phyloP scores from a whole-genome alignment of 257 asterid species.

The Rubia yunnanensis region DNA sequence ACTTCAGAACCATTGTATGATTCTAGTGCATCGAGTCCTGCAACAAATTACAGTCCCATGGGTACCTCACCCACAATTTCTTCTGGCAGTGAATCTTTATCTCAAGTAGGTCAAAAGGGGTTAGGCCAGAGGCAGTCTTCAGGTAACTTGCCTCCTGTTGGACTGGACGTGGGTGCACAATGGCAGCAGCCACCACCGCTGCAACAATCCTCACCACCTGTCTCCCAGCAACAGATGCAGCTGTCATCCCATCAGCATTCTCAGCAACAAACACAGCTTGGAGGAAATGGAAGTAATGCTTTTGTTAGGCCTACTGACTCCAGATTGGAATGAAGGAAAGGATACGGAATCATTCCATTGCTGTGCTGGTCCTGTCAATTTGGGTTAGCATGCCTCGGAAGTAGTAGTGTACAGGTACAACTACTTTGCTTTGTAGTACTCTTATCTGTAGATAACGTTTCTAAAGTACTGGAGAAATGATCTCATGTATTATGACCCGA shows the following conservation, averaged over 20 bases:
- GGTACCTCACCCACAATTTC: slow-evolving; percentile 34
- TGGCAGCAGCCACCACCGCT: slow-evolving; percentile 34
- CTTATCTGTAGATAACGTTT: slow-evolving; percentile 4
- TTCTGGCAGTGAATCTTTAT: slow-evolving; percentile 30
- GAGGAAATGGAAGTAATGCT: slow-evolving; percentile 39
- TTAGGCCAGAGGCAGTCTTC: slow-evolving; percentile 42
- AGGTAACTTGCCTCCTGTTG: slow-evolving; percentile 29
- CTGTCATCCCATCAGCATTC: slow-evolving; percentile 24
- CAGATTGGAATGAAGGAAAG: slow-evolving; percentile 47
- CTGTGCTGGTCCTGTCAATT: slow-evolving; percentile 28
- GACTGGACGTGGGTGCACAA: slow-evolving; percentile 40
- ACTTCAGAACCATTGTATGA: slow-evolving; percentile 44
- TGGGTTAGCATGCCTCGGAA: slow-evolving; percentile 30
- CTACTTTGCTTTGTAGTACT: slow-evolving; percentile 8
- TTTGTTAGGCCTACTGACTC: slow-evolving; percentile 47
- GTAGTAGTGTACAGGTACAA: slow-evolving; percentile 59
- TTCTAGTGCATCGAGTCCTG: slow-evolving; percentile 31
- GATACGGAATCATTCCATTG: slow-evolving; percentile 14
- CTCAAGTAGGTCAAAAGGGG: slow-evolving; percentile 39
- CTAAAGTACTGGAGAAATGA: not conserved
- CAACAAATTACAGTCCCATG: slow-evolving; percentile 30
- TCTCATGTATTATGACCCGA: no score
- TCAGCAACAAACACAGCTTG: slow-evolving; percentile 56
- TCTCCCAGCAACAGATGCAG: slow-evolving; percentile 21
- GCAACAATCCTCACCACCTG: not conserved